Conservation (phyloP, 768 basidiomycete genomes). For the Serendipita indica region DNA sequence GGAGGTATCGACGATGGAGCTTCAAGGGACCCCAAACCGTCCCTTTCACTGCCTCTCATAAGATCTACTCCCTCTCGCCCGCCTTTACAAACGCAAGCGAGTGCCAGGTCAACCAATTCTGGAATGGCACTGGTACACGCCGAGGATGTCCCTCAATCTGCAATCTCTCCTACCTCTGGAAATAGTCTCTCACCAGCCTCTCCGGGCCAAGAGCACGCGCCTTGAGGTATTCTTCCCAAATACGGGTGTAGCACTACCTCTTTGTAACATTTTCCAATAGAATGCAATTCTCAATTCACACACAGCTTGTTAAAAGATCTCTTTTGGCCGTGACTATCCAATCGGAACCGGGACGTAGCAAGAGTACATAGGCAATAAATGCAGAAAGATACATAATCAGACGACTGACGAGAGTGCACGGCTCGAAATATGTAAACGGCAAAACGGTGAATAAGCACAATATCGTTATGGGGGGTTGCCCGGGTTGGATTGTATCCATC, state of each 20-base stretch:
- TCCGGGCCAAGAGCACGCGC: too few relatives aligned
- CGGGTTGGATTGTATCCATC: conserved; percentile 11
- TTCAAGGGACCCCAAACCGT: not conserved
- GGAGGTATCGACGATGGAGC: not conserved
- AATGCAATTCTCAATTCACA: too few relatives aligned
- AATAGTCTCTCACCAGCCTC: not conserved
- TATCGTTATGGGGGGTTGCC: not conserved
- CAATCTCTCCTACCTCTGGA: not conserved
- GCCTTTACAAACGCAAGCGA: not conserved
- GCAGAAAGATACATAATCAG: too few relatives aligned
- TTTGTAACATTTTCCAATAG: too few relatives aligned
- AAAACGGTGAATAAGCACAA: not conserved
- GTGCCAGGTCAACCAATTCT: not conserved
- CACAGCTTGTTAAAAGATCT: too few relatives aligned
- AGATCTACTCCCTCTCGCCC: not conserved
- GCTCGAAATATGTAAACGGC: not conserved
- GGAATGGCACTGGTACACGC: not conserved
- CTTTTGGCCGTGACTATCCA: too few relatives aligned
- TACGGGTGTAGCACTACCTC: too few relatives aligned
- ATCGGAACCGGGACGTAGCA: too few relatives aligned
- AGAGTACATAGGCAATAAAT: too few relatives aligned
- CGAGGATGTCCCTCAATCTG: not conserved
- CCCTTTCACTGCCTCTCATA: not conserved
- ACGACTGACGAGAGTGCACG: conserved; percentile 1
- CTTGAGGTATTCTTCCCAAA: too few relatives aligned